These are phyloP conservation scores for Falciphora oryzae DNA, from an alignment of 2,329 filamentous ascomycete genomes.

Conservation along the genomic window DNA sequence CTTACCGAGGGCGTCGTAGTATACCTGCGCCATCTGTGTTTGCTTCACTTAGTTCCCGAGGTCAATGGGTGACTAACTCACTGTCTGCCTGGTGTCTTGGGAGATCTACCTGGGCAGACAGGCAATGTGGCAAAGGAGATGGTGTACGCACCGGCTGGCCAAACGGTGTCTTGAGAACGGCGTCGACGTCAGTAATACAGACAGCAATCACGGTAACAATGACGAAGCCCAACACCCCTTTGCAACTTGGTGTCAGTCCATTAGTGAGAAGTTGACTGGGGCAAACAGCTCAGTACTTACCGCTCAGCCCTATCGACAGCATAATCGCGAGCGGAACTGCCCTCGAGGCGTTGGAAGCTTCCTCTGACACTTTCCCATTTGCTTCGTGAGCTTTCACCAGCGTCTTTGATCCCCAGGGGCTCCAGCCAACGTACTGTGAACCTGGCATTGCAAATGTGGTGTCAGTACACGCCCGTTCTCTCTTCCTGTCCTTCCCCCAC, in stretches of 20 bases:
- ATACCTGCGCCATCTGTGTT: conserved; percentile 39
- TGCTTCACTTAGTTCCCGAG: not conserved
- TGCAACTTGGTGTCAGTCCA: not conserved
- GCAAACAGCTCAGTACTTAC: conserved; percentile 10
- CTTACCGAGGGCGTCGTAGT: conserved; percentile 55
- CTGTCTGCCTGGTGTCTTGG: no score
- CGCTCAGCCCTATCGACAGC: conserved; percentile 47
- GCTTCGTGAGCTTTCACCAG: not conserved
- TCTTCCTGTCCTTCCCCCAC: not conserved
- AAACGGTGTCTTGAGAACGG: conserved; percentile 41
- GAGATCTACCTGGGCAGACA: no score
- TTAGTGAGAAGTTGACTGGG: not conserved
- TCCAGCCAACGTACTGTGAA: conserved; percentile 14
- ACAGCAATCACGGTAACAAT: conserved; percentile 52
- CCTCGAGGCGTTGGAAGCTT: conserved; percentile 53
- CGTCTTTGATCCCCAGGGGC: not conserved
- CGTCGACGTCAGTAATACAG: conserved; percentile 47
- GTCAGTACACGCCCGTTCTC: not conserved
- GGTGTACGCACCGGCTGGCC: conserved; percentile 49
- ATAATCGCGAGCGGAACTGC: conserved; percentile 48
- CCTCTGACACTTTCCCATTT: conserved; percentile 43
- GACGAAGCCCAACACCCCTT: conserved; percentile 51
- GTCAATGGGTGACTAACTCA: no score
- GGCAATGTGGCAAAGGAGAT: conserved; percentile 26
- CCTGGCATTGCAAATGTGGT: conserved; percentile 4